Percentiles rank a stretch among this genome's conserved stretches.
These are phyloP conservation scores for Xylariaceae sp. DNA, from an alignment of 2,329 filamentous ascomycete species.

Conservation along the genomic window DNA sequence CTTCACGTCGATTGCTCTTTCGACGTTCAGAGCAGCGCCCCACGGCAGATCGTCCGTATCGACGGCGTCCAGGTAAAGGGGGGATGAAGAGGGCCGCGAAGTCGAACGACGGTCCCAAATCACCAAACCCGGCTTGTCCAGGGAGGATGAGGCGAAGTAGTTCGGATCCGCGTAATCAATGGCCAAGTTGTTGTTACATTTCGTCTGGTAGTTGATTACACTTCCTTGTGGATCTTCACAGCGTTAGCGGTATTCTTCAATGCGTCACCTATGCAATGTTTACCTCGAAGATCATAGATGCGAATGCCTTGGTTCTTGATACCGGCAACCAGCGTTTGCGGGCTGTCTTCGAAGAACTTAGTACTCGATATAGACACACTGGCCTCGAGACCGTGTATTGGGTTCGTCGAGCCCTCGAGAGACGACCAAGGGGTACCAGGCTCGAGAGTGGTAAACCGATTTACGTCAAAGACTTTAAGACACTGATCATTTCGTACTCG, in stretches of 20 bases:
- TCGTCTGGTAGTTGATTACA: constrained; percentile 64
- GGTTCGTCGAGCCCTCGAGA: constrained; percentile 51
- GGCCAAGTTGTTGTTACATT: constrained; percentile 71
- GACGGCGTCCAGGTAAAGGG: constrained; percentile 58
- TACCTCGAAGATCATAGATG: constrained; percentile 79
- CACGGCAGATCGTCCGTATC: constrained; percentile 65
- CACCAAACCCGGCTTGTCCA: constrained; percentile 73
- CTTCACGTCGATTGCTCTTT: constrained; percentile 59
- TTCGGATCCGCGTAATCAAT: constrained; percentile 82
- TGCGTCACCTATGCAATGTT: constrained; percentile 11
- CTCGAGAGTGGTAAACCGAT: constrained; percentile 57
- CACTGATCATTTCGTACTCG: constrained; percentile 80
- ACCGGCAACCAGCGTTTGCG: constrained; percentile 73
- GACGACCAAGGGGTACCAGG: constrained; percentile 53
- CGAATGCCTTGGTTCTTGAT: constrained; percentile 75
- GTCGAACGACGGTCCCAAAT: constrained; percentile 77
- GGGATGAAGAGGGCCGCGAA: constrained; percentile 54
- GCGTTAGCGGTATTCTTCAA: constrained; percentile 21
- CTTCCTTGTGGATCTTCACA: constrained; percentile 51
- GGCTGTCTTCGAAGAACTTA: constrained; percentile 78
- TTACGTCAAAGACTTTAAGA: constrained; percentile 81
- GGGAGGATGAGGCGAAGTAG: constrained; percentile 79
- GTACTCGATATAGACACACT: constrained; percentile 80
- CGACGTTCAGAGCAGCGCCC: constrained; percentile 62
- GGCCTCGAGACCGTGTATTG: constrained; percentile 62